Evolutionary conservation across 441 rosid species (phyloP), one percentile per base, ranked within the genome.

Genomic region (Adansonia rubrostipa): DNA sequence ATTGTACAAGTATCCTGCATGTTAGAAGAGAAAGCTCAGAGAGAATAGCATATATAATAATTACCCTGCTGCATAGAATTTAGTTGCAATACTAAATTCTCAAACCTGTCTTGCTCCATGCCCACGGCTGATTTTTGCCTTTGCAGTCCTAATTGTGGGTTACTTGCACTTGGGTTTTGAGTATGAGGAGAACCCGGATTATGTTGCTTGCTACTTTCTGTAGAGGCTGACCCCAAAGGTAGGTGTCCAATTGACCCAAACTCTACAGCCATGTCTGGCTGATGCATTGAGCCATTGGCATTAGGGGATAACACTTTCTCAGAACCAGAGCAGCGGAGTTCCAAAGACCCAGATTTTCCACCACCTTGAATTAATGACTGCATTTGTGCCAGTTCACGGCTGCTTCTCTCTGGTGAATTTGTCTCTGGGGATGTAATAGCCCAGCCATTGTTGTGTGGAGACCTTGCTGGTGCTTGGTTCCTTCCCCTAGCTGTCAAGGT

Each of bases 361-460:
- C 79, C 81, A 66, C 77, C 77, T 58, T 81, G 87, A 79, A 76
- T 83, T 24, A 1, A 60, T 47, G 80, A 60, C 33, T 82, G 92
- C 63, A 73, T 67, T 58, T 77, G 87, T 60, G 82, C 54, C 42
- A 24, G 53, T 24, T 88, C 92, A 63, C 75, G 79, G 78, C 78
- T 75, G 80, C 83, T 85, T 82, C 89, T 86, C 58, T 92, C 93
- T 28, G 83, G 74, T 5, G 81, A 80, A 79, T 78, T 82, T 47
- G 73, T 63, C 78, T 91, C 94, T 7, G 80, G 80, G 33, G 83
- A 79, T 47, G 81, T 54, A 81, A 80, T 56, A 62, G 28, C 57
- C 73, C 82, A 89, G 64, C 90, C 91, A 79, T 84, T 91, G 81
- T 78, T 80, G 51, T 89, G 88, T 40, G 90, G 93, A 71, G 97